A percentile compares a stretch with the other conserved stretches of the same genome.
phyloP scores from a whole-genome alignment of 768 basidiomycete species.

The Trametes punicea region DNA sequence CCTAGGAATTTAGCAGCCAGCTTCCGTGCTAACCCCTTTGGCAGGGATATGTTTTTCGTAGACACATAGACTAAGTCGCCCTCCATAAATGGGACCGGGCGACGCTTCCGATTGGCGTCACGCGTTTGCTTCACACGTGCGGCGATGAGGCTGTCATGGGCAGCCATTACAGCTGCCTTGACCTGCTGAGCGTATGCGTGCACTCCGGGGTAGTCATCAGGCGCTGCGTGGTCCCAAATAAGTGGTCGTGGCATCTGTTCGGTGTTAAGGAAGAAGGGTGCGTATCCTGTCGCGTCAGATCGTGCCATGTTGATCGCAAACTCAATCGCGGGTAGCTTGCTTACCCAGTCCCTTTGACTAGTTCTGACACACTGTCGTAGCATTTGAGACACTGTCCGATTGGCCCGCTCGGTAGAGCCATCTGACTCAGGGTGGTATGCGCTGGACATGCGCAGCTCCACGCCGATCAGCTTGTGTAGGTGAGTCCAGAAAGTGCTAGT shows the following conservation, averaged over 20 bases:
- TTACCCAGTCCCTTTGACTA: slow-evolving; percentile 35
- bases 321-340: slow-evolving; percentile 26
- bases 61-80: slow-evolving; percentile 31
- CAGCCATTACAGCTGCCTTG: slow-evolving; percentile 28
- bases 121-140: slow-evolving; percentile 32
- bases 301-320: slow-evolving; percentile 30
- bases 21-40: too few species aligned
- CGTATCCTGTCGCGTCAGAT: slow-evolving; percentile 35
- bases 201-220: slow-evolving; percentile 27
- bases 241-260: slow-evolving; percentile 22
- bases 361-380: slow-evolving; percentile 26
- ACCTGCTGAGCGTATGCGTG: slow-evolving; percentile 24
- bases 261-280: too few species aligned
- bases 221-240: slow-evolving; percentile 26
- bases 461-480: slow-evolving; percentile 30
- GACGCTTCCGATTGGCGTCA: slow-evolving; percentile 24
- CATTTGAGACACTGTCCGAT: slow-evolving; percentile 33
- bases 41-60: too few species aligned
- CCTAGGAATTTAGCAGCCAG: too few species aligned
- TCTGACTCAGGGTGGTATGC: slow-evolving; percentile 45
- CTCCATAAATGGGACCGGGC: slow-evolving; percentile 3
- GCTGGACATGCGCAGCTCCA: slow-evolving; percentile 35
- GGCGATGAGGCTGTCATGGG: slow-evolving; percentile 31
- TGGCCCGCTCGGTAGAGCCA: slow-evolving; percentile 37
- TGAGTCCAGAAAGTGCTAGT: slow-evolving; percentile 36